Evolutionary conservation across 345 rosid species (phyloP).

Genomic region (Citrus reticulata): DNA sequence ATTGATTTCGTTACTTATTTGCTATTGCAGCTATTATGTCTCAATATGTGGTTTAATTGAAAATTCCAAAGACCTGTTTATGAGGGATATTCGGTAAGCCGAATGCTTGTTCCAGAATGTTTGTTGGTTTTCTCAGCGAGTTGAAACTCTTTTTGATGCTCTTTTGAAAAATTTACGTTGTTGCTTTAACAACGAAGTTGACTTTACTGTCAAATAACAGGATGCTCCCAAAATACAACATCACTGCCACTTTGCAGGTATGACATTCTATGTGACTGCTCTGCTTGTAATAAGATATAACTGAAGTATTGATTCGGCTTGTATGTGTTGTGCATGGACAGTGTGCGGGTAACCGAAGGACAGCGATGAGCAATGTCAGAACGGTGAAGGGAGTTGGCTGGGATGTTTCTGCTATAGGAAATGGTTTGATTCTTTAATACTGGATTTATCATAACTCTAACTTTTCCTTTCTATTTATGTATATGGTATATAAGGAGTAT

Average conservation of each 20-base stretch:
- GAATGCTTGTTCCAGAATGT: background rate
- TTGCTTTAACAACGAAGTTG: constrained; percentile 2
- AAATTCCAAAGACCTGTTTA: constrained; percentile 47
- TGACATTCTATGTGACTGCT: background rate
- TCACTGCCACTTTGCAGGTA: constrained; percentile 87
- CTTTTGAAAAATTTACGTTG: background rate
- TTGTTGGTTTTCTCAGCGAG: background rate
- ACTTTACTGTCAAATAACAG: constrained; percentile 33
- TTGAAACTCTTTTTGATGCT: background rate
- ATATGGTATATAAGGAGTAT: background rate
- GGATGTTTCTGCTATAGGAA: constrained; percentile 91
- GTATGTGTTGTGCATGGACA: constrained; percentile 18
- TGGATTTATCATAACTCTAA: background rate
- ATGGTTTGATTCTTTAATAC: constrained; percentile 46
- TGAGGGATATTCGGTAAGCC: constrained; percentile 72
- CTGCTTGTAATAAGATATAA: background rate
- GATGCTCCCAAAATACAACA: constrained; percentile 71
- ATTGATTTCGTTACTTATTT: constrained; percentile 13
- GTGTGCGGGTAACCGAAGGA: constrained; percentile 99
- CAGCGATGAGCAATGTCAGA: constrained; percentile 86
- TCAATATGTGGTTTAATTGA: constrained; percentile 47
- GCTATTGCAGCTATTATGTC: constrained; percentile 53
- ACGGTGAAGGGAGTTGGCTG: constrained; percentile 94
- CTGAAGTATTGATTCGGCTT: constrained; percentile 9
- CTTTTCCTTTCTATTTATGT: background rate